Conservation (phyloP, 371 early-diverging fungal species). For the Amoeboaphelidium protococcarum region DNA sequence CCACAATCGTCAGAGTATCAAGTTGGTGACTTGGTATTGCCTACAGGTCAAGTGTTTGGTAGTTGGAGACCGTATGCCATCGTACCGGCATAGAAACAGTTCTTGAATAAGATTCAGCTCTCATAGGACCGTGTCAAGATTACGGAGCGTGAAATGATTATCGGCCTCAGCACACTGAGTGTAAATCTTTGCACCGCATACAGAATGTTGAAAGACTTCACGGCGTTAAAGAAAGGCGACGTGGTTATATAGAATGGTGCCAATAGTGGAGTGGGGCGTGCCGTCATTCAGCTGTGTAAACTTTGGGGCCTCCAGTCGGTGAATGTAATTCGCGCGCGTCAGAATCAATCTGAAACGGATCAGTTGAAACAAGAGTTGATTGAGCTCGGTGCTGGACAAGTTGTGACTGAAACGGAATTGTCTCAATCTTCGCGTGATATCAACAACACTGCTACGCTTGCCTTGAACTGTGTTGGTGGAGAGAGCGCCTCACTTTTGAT, state of each 20-base stretch:
- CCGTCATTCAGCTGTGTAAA: conserved; percentile 65
- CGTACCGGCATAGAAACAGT: conserved; percentile 12
- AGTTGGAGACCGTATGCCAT: conserved; percentile 57
- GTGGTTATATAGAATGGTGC: conserved; percentile 79
- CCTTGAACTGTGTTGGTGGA: conserved; percentile 78
- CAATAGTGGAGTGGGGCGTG: conserved; percentile 80
- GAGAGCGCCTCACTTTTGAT: conserved; percentile 42
- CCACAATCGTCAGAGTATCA: conserved; percentile 9
- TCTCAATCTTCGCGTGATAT: conserved; percentile 6
- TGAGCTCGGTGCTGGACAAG: conserved; percentile 45
- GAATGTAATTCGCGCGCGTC: conserved; percentile 59
- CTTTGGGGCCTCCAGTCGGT: conserved; percentile 52
- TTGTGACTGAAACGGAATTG: conserved; percentile 28
- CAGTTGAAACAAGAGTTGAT: conserved; percentile 22
- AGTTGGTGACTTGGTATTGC: conserved; percentile 60
- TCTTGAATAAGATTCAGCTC: conserved; percentile 1
- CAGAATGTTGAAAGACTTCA: conserved; percentile 67
- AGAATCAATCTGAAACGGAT: conserved; percentile 24
- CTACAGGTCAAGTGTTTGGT: conserved; percentile 26
- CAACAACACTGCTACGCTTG: conserved; percentile 28
- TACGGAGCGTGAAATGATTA: conserved; percentile 12
- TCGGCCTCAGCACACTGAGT: conserved; percentile 31
- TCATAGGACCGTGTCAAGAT: conserved; percentile 4
- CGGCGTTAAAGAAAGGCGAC: conserved; percentile 29
- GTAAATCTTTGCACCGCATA: conserved; percentile 74